Evolutionary conservation across 2,329 filamentous ascomycete genomes (phyloP).

Genomic region (Eurotiales sp.): DNA sequence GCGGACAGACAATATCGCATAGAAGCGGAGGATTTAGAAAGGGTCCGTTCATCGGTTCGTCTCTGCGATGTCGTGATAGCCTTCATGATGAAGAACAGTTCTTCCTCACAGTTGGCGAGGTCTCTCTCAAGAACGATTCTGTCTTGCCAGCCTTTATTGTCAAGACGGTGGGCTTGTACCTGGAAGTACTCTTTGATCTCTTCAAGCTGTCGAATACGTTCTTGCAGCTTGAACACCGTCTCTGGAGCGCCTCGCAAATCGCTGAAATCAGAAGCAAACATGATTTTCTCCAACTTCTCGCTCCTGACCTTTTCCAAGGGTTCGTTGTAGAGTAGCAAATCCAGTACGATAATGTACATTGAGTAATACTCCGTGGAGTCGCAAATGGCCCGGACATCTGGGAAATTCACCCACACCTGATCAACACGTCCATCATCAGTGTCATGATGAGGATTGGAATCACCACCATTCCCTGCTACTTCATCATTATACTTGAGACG

Average conservation of each 20-base stretch:
- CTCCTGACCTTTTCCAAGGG: conserved; percentile 95
- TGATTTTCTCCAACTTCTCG: conserved; percentile 95
- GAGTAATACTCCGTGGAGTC: conserved; percentile 97
- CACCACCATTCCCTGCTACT: conserved; percentile 63
- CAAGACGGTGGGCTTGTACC: conserved; percentile 80
- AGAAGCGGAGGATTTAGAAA: conserved; percentile 70
- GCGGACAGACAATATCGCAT: conserved; percentile 92
- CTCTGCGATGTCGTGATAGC: conserved; percentile 95
- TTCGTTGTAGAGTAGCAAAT: conserved; percentile 93
- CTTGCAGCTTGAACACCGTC: conserved; percentile 86
- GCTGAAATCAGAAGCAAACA: conserved; percentile 97
- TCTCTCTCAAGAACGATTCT: conserved; percentile 85
- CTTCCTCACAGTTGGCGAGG: conserved; percentile 84
- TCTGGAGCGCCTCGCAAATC: conserved; percentile 89
- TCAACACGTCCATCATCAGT: conserved; percentile 76
- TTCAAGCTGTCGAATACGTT: conserved; percentile 87
- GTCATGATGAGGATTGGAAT: conserved; percentile 38
- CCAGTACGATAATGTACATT: conserved; percentile 95
- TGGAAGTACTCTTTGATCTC: conserved; percentile 97
- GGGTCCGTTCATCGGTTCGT: conserved; percentile 67
- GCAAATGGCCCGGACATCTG: conserved; percentile 87
- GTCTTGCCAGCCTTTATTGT: conserved; percentile 88
- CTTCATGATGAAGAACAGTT: conserved; percentile 99
- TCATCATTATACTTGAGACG: conserved; percentile 97
- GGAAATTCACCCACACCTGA: conserved; percentile 95